phyloP scores from a whole-genome alignment of 306 rosid species.

The Alnus glutinosa region DNA sequence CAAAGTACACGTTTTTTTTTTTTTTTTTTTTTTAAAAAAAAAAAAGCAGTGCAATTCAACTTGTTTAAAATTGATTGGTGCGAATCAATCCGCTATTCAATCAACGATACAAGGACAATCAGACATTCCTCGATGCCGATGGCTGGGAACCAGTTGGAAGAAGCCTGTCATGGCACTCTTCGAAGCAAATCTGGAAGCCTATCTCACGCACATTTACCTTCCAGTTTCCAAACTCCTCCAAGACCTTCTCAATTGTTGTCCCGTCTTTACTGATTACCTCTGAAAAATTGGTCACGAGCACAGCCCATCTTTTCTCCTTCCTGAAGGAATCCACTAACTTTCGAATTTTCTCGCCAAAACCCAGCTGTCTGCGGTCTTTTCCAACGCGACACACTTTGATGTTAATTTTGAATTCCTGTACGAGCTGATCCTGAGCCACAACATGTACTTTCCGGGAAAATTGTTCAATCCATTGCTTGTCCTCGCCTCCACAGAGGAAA shows the following conservation, averaged over 20 bases:
- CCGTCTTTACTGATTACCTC: conserved; percentile 43
- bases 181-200: conserved; percentile 39
- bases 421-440: conserved; percentile 28
- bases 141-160: background rate
- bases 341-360: conserved; percentile 31
- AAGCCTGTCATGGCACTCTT: conserved; percentile 22
- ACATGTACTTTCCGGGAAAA: conserved; percentile 23
- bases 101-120: too few species aligned
- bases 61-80: too few species aligned
- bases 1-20: too few species aligned
- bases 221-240: conserved; percentile 47
- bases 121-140: too few species aligned
- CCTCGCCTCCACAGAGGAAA: conserved; percentile 54
- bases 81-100: too few species aligned
- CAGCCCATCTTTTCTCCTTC: conserved; percentile 53
- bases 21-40: too few species aligned
- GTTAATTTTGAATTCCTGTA: conserved; percentile 34
- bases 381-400: conserved; percentile 39
- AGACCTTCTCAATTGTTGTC: conserved; percentile 25
- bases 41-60: too few species aligned
- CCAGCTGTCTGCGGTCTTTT: background rate
- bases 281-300: conserved; percentile 35
- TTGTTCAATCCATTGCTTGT: conserved; percentile 39
- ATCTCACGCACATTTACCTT: conserved; percentile 25
- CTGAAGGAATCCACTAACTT: conserved; percentile 46